Base-by-base conservation (phyloP, 2,329 filamentous ascomycete species). In the Penicillium fuscoglaucum region DNA sequence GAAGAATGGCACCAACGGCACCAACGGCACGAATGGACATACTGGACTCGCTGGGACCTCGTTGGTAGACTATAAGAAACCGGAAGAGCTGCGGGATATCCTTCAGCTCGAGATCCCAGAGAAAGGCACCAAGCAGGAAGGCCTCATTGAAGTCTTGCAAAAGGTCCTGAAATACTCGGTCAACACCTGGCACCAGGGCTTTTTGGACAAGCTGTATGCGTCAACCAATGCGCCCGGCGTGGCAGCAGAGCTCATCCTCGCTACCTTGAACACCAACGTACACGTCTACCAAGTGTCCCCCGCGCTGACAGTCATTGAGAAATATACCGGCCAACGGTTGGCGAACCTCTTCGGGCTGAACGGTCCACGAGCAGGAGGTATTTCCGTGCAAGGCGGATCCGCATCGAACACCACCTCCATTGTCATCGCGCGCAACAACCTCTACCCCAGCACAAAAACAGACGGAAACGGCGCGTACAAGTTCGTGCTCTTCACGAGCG, bases 181-280 rank as follows among this genome's bases (percentile, higher is more conserved):
- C 70, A 99, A 99, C 77, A 97, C 93, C n/a, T 98, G 93, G 90
- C 90, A 96, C 70, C 93, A 96, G 76, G 93, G 93, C 12, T 99
- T 98, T 76, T 78, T 98, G 70, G 93, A 97, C 77, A 98, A 99
- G 78, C 81, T 98, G 19, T 98, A 97, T 75, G 86, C 90, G n/a
- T 89, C 88, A 63, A 96, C 91, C 40, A 95, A 95, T 70, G 89
- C 93, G 43, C 88, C 93, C 9, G 93, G 93, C 19, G 83, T 98
- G 0, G 87, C 89, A 17, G 89, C 91, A 2, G 95, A 98, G 69
- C 80, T 98, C 57, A 81, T 98, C 9, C 84, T 98, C 28, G 88
- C 90, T 0, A 84, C 90, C 0, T 79, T 99, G 45, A 98, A 99
- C 77, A 97, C 95, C 37, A 99, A 98, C 72, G 80, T 93, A 17